phyloP scores from a whole-genome alignment of 306 rosid genomes.

The Macrotyloma uniflorum region DNA sequence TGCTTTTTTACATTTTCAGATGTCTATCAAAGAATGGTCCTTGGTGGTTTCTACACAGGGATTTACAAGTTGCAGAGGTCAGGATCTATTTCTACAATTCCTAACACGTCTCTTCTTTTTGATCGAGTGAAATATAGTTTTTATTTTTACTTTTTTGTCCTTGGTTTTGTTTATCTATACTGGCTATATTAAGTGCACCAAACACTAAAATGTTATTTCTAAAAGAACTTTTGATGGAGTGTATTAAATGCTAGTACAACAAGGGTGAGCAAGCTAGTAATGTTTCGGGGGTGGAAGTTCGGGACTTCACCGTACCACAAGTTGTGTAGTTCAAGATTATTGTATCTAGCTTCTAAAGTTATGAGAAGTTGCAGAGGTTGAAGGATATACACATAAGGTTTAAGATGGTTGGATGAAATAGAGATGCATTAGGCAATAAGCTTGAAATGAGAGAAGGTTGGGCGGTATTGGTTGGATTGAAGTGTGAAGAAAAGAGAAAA shows the following conservation, averaged over 20 bases:
- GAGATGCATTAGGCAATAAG: neutral
- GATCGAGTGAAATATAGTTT: neutral
- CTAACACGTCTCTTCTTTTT: conserved; percentile 9
- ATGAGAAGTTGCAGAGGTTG: neutral
- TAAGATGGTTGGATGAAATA: neutral
- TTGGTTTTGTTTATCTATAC: neutral
- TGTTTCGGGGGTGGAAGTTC: neutral
- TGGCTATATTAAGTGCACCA: neutral
- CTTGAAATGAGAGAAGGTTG: no score
- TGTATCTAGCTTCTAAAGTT: neutral
- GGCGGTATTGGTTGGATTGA: no score
- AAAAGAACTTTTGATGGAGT: neutral
- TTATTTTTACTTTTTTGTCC: neutral
- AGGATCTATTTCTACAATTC: conserved; percentile 34
- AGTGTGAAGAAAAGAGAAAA: no score
- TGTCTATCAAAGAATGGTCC: conserved; percentile 82
- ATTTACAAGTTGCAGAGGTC: conserved; percentile 56
- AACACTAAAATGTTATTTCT: neutral
- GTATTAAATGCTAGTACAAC: neutral
- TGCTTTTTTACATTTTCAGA: conserved; percentile 56
- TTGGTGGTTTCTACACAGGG: conserved; percentile 88
- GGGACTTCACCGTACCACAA: neutral
- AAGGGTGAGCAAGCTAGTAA: neutral
- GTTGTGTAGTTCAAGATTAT: neutral
- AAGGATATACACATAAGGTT: neutral